Evolutionary conservation across 2,329 filamentous ascomycete genomes (phyloP).

Genomic region (Colletotrichum liriopes): DNA sequence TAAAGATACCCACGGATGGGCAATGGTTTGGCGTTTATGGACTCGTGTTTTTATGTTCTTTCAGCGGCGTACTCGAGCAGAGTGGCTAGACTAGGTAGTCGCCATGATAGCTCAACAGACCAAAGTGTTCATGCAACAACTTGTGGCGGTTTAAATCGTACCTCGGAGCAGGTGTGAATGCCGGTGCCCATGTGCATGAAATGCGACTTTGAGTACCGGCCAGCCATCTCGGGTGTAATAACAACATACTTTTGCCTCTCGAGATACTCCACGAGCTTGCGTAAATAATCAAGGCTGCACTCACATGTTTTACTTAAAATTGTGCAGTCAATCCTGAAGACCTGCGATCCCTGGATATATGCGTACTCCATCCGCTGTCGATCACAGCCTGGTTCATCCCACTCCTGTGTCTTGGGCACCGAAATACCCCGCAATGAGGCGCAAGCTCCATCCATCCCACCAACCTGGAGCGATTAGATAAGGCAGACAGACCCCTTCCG

Average conservation of each 20-base stretch:
- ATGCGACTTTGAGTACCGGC: not conserved
- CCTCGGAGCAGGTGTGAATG: not conserved
- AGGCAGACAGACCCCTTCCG: constrained; percentile 35
- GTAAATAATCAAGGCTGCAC: not conserved
- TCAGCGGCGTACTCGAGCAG: constrained; percentile 1
- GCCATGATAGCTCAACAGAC: not conserved
- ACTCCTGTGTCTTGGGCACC: constrained; percentile 31
- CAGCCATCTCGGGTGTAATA: not conserved
- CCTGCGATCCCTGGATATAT: not conserved
- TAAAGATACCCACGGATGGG: constrained; percentile 40
- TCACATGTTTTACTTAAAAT: not conserved
- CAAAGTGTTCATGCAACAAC: not conserved
- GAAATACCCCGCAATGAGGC: constrained; percentile 39
- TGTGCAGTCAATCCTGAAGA: not conserved
- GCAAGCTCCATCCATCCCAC: constrained; percentile 40
- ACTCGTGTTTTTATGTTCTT: not conserved
- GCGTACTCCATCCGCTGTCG: not conserved
- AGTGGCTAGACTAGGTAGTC: constrained; percentile 1
- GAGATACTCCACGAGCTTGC: too few species aligned
- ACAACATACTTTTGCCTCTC: not conserved
- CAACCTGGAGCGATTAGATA: constrained; percentile 40
- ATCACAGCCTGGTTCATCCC: constrained; percentile 20
- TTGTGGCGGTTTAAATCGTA: not conserved
- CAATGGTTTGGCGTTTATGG: constrained; percentile 32
- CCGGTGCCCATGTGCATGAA: too few species aligned